These are phyloP conservation scores for Ascochyta viciae-villosae DNA, from an alignment of 2,329 filamentous ascomycete species.

Conservation along the genomic window DNA sequence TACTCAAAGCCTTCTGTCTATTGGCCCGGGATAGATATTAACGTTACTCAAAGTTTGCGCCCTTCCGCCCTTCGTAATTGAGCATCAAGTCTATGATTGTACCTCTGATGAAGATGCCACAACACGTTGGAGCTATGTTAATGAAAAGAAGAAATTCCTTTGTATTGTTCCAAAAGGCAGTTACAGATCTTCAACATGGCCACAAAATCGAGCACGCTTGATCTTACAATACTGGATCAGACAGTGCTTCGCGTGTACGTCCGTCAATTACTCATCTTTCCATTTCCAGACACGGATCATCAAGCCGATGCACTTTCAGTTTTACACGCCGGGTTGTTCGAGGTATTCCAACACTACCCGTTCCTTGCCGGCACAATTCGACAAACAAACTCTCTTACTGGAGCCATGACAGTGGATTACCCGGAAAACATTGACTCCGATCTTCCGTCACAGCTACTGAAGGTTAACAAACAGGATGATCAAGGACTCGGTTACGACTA, in stretches of 20 bases:
- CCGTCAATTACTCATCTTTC: slow-evolving; percentile 10
- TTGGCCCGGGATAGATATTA: too few relatives aligned
- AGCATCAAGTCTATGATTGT: background rate
- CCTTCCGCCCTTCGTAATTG: slow-evolving; percentile 6
- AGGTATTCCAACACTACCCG: slow-evolving; percentile 2
- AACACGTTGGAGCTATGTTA: too few relatives aligned
- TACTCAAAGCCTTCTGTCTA: too few relatives aligned
- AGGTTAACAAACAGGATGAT: background rate
- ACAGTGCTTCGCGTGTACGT: slow-evolving; percentile 10
- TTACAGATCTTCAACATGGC: background rate
- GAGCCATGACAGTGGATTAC: slow-evolving; percentile 1
- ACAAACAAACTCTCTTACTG: background rate
- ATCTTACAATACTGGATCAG: slow-evolving; percentile 4
- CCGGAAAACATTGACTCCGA: background rate
- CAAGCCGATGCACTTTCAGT: background rate
- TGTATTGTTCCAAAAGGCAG: too few relatives aligned
- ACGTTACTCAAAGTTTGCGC: background rate
- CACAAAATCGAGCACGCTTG: background rate
- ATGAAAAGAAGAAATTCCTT: too few relatives aligned
- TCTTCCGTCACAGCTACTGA: background rate
- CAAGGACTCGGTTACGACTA: background rate
- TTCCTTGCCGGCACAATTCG: slow-evolving; percentile 10
- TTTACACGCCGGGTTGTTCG: background rate
- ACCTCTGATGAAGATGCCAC: too few relatives aligned
- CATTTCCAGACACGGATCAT: background rate